These are phyloP conservation scores for Wickerhamiella galacta DNA, from an alignment of 805 yeast species.

Conservation along the genomic window DNA sequence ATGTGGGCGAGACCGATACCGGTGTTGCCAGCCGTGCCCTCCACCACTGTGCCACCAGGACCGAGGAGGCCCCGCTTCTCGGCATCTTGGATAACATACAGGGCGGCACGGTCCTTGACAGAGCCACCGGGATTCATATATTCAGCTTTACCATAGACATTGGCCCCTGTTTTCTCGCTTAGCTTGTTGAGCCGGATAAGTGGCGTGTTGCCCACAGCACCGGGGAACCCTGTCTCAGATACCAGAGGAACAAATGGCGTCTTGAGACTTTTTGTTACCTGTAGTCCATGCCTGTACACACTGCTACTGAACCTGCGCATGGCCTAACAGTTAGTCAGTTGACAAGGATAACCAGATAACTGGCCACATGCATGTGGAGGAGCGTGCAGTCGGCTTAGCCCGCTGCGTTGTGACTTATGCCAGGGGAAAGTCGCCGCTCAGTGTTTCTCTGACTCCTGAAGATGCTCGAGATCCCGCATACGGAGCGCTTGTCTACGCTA, in stretches of 20 bases:
- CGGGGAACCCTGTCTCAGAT: constrained; percentile 51
- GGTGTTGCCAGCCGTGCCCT: constrained; percentile 93
- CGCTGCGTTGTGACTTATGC: constrained; percentile 1
- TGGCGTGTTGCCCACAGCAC: constrained; percentile 91
- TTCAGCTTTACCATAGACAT: constrained; percentile 80
- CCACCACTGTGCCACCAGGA: constrained; percentile 77
- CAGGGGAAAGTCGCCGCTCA: constrained; percentile 7
- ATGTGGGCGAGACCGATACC: constrained; percentile 75
- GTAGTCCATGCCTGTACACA: neutral
- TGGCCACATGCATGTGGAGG: no score
- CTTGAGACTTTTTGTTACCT: neutral
- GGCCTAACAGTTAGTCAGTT: no score
- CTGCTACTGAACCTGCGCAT: neutral
- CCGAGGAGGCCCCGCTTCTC: constrained; percentile 39
- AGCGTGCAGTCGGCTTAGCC: neutral
- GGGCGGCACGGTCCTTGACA: constrained; percentile 81
- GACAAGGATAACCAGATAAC: no score
- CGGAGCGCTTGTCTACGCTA: constrained; percentile 15
- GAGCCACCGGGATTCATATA: constrained; percentile 90
- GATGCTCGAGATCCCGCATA: constrained; percentile 3
- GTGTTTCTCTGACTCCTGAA: constrained; percentile 7
- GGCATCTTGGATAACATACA: constrained; percentile 61
- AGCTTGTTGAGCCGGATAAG: constrained; percentile 43
- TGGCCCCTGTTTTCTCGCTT: constrained; percentile 44
- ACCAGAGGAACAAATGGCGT: constrained; percentile 47